Evolutionary conservation across 2,329 filamentous ascomycete species (phyloP).

Genomic region (Botryosphaeria dothidea): DNA sequence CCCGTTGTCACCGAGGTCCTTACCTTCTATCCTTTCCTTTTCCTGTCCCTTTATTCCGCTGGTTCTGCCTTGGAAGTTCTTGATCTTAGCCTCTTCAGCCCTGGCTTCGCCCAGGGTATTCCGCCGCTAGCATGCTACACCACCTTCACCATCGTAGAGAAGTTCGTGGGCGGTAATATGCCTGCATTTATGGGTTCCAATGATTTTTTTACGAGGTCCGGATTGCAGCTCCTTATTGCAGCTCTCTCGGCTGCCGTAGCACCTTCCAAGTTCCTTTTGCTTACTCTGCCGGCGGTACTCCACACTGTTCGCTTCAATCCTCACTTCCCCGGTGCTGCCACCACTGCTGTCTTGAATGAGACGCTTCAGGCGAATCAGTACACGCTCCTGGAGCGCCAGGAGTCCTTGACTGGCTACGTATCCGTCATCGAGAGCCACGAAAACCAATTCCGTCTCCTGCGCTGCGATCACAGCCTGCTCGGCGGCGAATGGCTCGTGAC

Average conservation of each 20-base stretch:
- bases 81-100: conserved; percentile 57
- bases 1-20: conserved; percentile 73
- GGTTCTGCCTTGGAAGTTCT: conserved; percentile 61
- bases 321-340: conserved; percentile 65
- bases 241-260: conserved; percentile 65
- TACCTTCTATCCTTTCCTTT: conserved; percentile 61
- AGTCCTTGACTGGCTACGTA: conserved; percentile 89
- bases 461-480: conserved; percentile 91
- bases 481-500: conserved; percentile 85
- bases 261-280: conserved; percentile 67
- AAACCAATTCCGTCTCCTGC: conserved; percentile 74
- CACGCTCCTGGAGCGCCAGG: conserved; percentile 75
- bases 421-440: conserved; percentile 79
- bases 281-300: conserved; percentile 70
- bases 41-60: conserved; percentile 42
- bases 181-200: conserved; percentile 60
- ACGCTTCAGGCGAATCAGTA: conserved; percentile 68
- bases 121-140: conserved; percentile 68
- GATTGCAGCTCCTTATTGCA: conserved; percentile 69
- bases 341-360: conserved; percentile 64
- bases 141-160: conserved; percentile 57
- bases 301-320: conserved; percentile 73
- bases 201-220: conserved; percentile 68
- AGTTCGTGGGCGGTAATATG: conserved; percentile 42
- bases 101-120: conserved; percentile 56